Evolutionary conservation across 768 basidiomycete species (phyloP).

Genomic region (Psilocybe tampanensis): DNA sequence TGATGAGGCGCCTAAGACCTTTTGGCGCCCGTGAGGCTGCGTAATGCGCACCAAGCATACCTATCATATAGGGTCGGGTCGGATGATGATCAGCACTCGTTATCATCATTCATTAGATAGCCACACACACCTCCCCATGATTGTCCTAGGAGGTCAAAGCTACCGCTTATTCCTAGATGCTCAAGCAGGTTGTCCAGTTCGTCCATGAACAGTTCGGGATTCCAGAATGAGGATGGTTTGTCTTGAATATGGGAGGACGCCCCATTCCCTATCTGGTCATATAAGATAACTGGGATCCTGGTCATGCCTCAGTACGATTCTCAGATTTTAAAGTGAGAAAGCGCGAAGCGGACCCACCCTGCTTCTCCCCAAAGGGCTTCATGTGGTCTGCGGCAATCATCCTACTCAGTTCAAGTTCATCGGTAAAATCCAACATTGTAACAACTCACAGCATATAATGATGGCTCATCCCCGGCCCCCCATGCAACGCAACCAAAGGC

Average conservation of each 20-base stretch:
- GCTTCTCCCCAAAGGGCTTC: neutral
- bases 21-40: slow-evolving; percentile 19
- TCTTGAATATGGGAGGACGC: slow-evolving; percentile 49
- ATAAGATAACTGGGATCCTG: slow-evolving; percentile 44
- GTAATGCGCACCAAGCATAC: slow-evolving; percentile 28
- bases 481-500: slow-evolving; percentile 48
- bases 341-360: too few species aligned
- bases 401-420: neutral
- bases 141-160: slow-evolving; percentile 50
- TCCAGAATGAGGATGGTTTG: slow-evolving; percentile 49
- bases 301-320: neutral
- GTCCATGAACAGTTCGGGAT: slow-evolving; percentile 44
- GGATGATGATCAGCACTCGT: too few species aligned
- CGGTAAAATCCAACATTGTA: neutral
- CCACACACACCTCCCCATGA: slow-evolving; percentile 45
- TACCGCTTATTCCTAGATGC: slow-evolving; percentile 39
- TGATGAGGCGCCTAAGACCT: slow-evolving; percentile 28
- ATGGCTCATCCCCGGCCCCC: slow-evolving; percentile 40
- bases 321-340: neutral
- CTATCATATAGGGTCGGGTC: too few species aligned
- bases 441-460: slow-evolving; percentile 11
- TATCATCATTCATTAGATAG: too few species aligned
- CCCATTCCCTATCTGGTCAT: slow-evolving; percentile 55
- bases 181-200: slow-evolving; percentile 47
- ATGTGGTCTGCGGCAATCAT: neutral